Evolutionary conservation across 2,329 filamentous ascomycete species (phyloP).

Genomic region (Rachicladosporium sp.): DNA sequence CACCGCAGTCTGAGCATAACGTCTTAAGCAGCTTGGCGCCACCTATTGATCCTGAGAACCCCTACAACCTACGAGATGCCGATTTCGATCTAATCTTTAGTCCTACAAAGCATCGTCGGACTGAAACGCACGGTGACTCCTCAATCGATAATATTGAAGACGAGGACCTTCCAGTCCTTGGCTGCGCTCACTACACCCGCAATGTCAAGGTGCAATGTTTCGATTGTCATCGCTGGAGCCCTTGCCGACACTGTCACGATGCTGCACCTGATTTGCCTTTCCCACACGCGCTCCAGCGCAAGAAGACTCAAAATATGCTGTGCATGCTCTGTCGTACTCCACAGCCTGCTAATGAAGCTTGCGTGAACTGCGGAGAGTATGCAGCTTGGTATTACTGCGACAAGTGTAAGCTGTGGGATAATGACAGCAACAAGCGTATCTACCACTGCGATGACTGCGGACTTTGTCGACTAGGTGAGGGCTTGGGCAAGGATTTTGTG

Average conservation of each 20-base stretch:
- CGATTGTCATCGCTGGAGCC: conserved; percentile 83
- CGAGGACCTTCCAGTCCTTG: conserved; percentile 42
- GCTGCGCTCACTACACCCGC: conserved; percentile 85
- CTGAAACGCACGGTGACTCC: conserved; percentile 25
- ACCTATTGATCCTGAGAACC: conserved; percentile 22
- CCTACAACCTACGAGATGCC: conserved; percentile 21
- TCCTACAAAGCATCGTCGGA: conserved; percentile 15
- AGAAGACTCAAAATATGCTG: conserved; percentile 85
- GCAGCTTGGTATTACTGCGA: conserved; percentile 86
- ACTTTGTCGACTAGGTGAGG: conserved; percentile 82
- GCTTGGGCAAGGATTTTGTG: conserved; percentile 90
- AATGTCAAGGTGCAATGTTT: conserved; percentile 95
- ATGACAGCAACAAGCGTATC: conserved; percentile 78
- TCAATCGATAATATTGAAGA: conserved; percentile 25
- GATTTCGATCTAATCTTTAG: conserved; percentile 24
- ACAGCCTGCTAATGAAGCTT: conserved; percentile 68
- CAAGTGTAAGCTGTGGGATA: conserved; percentile 95
- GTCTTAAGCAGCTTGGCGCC: not conserved
- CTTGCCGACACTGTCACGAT: conserved; percentile 91
- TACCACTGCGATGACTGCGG: conserved; percentile 96
- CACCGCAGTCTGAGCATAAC: too few relatives aligned
- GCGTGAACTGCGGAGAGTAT: conserved; percentile 60
- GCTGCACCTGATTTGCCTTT: conserved; percentile 52
- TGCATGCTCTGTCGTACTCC: conserved; percentile 90
- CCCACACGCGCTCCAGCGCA: conserved; percentile 52